Conservation (phyloP, 176 grass and related monocot genomes). For the Raddia distichophylla region DNA sequence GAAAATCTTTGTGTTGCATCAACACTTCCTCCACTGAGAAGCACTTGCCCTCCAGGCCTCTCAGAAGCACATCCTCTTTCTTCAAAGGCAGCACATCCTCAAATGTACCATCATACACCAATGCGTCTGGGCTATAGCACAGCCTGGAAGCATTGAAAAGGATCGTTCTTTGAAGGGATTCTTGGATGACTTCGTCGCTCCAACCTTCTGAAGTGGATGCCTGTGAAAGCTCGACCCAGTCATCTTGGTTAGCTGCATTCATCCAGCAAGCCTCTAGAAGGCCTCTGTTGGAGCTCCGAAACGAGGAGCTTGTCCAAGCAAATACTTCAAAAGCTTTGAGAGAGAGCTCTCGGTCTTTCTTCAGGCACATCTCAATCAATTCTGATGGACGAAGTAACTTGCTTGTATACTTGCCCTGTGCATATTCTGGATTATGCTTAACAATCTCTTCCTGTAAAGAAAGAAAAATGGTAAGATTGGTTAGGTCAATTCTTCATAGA, state of each 20-base stretch:
- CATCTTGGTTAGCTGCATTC: constrained; percentile 78
- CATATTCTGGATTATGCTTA: constrained; percentile 43
- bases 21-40: constrained; percentile 82
- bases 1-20: constrained; percentile 80
- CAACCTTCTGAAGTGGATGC: constrained; percentile 72
- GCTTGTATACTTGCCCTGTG: constrained; percentile 42
- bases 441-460: constrained; percentile 88
- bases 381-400: constrained; percentile 66
- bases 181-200: constrained; percentile 69
- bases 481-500: not conserved
- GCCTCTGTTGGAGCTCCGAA: constrained; percentile 70
- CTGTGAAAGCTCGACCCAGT: constrained; percentile 71
- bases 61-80: constrained; percentile 55
- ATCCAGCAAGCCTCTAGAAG: constrained; percentile 86
- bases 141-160: constrained; percentile 69
- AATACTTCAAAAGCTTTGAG: constrained; percentile 96
- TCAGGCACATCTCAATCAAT: constrained; percentile 83
- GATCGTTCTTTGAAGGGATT: constrained; percentile 56
- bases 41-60: constrained; percentile 50
- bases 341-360: constrained; percentile 57
- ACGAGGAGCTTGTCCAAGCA: constrained; percentile 81
- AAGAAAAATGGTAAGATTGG: not conserved
- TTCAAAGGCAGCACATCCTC: constrained; percentile 80
- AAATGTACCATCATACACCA: constrained; percentile 62
- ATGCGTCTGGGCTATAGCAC: constrained; percentile 67